Base-by-base conservation (phyloP, 2,329 filamentous ascomycete genomes). In the Apiospora aurea region DNA sequence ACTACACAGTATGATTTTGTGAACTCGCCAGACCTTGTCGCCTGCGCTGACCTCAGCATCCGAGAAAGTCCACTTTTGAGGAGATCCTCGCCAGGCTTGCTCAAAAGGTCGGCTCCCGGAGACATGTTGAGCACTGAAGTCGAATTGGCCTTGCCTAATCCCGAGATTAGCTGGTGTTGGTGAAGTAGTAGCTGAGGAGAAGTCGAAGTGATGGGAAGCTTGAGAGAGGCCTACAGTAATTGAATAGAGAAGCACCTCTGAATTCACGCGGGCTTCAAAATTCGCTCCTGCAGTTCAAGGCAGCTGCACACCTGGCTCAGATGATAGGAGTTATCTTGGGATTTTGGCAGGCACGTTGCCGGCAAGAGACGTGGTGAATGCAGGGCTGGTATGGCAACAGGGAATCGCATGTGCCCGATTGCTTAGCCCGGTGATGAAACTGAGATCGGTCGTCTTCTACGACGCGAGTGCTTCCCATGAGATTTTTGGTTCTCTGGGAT, bases 41-140 rank as follows among this genome's bases (percentile, higher is more conserved):
- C 51, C 70, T 8, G 72, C 73, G 11, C 51, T 51, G 21, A 75
- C 69, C 21, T 57, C 68, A 11, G 70, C 71, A 21, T 76, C 75
- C 11, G 73, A 70, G 66, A 74, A 47, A 64, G 44, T 8, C 72
- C 73, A n/a, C n/a, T 73, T 4, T 64, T 5, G 16, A 70, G 69
- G 34, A 70, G 69, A 16, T 53, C 47, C 26, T 49, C 11, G n/a
- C 68, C 68, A 10, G 61, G n/a, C 16, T 66, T n/a, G n/a, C n/a
- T n/a, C n/a, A n/a, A n/a, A n/a, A n/a, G n/a, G n/a, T 47, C 10
- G 46, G 4, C 6, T 21, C 46, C 46, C 21, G 18, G 6, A 21
- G 46, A 21, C 46, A 47, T 47, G 2, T 5, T 47, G 41, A 13
- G 41, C 1, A 13, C 11, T 43, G 41, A 10, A 8, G 41, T 21